phyloP scores from a whole-genome alignment of 2,329 filamentous ascomycete species.

The Sarocladiaceae sp. region DNA sequence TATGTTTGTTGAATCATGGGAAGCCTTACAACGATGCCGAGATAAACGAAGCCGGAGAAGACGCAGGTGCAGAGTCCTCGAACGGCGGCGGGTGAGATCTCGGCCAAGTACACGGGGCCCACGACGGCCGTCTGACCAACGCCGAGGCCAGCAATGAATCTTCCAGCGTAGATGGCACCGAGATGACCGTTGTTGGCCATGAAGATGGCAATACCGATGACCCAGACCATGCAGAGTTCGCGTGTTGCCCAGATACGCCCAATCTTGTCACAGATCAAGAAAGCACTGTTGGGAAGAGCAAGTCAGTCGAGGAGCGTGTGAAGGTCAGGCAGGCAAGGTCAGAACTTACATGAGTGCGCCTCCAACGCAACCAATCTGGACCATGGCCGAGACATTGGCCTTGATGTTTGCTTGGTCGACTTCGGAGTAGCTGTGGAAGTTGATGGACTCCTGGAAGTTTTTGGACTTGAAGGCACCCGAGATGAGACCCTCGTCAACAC shows the following conservation, averaged over 20 bases:
- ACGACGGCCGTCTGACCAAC: slow-evolving; percentile 63
- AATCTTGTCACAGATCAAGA: slow-evolving; percentile 52
- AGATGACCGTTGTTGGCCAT: slow-evolving; percentile 47
- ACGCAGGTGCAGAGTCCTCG: slow-evolving; percentile 57
- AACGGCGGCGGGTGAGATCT: slow-evolving; percentile 56
- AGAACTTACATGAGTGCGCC: slow-evolving; percentile 54
- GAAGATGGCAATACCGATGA: slow-evolving; percentile 52
- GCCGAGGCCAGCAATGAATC: slow-evolving; percentile 60
- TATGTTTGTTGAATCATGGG: too few species aligned
- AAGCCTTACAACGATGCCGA: slow-evolving; percentile 43
- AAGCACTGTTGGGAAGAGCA: slow-evolving; percentile 36
- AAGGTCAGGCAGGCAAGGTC: not conserved
- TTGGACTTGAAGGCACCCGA: slow-evolving; percentile 63
- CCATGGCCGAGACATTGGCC: slow-evolving; percentile 74
- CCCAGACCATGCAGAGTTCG: slow-evolving; percentile 51
- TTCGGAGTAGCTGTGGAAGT: slow-evolving; percentile 45
- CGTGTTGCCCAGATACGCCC: slow-evolving; percentile 59
- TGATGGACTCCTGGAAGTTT: slow-evolving; percentile 54
- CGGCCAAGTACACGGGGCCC: slow-evolving; percentile 58
- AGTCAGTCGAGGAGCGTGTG: not conserved
- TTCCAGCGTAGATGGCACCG: slow-evolving; percentile 54
- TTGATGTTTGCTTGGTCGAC: slow-evolving; percentile 60
- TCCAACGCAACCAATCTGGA: slow-evolving; percentile 69
- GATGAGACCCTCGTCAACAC: slow-evolving; percentile 76
- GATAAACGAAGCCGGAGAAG: slow-evolving; percentile 43